Percentiles rank a stretch among this genome's conserved stretches.
These are phyloP conservation scores for Avicennia marina DNA, from an alignment of 257 asterid genomes.

Conservation along the genomic window DNA sequence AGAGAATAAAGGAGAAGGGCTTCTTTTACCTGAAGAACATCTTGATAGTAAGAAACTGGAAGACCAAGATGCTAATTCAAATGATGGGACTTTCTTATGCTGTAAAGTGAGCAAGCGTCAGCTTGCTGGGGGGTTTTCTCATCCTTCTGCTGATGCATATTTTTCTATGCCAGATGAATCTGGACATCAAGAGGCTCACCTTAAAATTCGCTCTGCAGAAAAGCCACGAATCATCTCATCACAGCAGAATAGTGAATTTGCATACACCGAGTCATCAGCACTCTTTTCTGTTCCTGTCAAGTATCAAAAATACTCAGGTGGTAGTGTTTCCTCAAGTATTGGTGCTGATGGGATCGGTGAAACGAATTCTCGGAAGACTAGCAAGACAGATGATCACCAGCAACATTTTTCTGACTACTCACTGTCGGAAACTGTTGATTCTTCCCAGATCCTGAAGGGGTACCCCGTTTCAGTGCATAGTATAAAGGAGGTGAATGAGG, in stretches of 20 bases:
- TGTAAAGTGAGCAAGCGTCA: conserved; percentile 20
- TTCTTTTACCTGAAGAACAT: conserved; percentile 20
- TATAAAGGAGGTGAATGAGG: conserved; percentile 37
- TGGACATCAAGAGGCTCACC: conserved; percentile 29
- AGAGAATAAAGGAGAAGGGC: conserved; percentile 28
- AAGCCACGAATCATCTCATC: conserved; percentile 27
- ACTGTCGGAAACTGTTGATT: conserved; percentile 30
- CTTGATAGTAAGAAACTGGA: conserved; percentile 21
- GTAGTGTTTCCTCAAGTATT: conserved; percentile 23
- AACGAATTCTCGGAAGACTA: conserved; percentile 27
- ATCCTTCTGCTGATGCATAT: conserved; percentile 21
- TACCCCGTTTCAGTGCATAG: conserved; percentile 47
- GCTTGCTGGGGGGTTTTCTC: conserved; percentile 19
- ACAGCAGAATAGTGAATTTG: conserved; percentile 28
- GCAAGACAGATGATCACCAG: conserved; percentile 26
- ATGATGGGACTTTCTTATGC: conserved; percentile 24
- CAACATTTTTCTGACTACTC: conserved; percentile 31
- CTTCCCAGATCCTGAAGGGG: conserved; percentile 43
- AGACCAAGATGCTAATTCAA: conserved; percentile 21
- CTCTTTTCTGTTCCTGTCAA: conserved; percentile 40
- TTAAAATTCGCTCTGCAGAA: conserved; percentile 23
- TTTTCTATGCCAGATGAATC: conserved; percentile 27
- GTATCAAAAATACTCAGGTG: conserved; percentile 34
- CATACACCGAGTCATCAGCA: conserved; percentile 31
- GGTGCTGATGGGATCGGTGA: conserved; percentile 24